Evolutionary conservation across 495 filamentous ascomycete genomes (phyloP).

Genomic region (Geoglossum glabrum): DNA sequence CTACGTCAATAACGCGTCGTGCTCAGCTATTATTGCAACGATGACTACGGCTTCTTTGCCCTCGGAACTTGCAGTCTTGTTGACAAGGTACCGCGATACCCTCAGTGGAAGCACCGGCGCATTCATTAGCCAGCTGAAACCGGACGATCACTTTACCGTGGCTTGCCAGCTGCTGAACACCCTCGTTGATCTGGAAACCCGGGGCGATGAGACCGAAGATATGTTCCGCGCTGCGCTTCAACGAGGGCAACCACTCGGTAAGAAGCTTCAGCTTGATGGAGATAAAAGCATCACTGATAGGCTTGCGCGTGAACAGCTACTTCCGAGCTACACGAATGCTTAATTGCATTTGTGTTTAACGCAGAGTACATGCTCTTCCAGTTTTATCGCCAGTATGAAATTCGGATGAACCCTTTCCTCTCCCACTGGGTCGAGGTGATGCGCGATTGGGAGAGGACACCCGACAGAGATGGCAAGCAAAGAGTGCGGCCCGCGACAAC

Average conservation of each 20-base stretch:
- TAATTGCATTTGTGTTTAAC: conserved; percentile 15
- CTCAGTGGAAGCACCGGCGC: not conserved
- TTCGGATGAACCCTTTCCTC: conserved; percentile 21
- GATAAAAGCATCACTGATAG: not conserved
- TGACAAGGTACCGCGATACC: not conserved
- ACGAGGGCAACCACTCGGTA: not conserved
- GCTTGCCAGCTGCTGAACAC: not conserved
- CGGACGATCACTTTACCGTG: not conserved
- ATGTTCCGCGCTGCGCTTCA: not conserved
- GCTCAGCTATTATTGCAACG: not conserved
- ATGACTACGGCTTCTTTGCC: not conserved
- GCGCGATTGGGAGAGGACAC: conserved; percentile 10
- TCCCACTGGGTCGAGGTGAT: conserved; percentile 24
- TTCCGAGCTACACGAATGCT: not conserved
- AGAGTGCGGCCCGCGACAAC: not conserved
- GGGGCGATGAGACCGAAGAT: not conserved
- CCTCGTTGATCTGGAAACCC: not conserved
- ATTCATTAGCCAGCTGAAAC: not conserved
- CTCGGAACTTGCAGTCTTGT: not conserved
- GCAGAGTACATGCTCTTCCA: conserved; percentile 15
- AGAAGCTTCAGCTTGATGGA: not conserved
- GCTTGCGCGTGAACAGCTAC: not conserved
- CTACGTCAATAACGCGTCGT: not conserved
- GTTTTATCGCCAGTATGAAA: conserved; percentile 13
- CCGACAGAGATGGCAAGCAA: conserved; percentile 5